These are phyloP conservation scores for Neofusicoccum laricinum DNA, from an alignment of 2,329 filamentous ascomycete species.

Conservation along the genomic window DNA sequence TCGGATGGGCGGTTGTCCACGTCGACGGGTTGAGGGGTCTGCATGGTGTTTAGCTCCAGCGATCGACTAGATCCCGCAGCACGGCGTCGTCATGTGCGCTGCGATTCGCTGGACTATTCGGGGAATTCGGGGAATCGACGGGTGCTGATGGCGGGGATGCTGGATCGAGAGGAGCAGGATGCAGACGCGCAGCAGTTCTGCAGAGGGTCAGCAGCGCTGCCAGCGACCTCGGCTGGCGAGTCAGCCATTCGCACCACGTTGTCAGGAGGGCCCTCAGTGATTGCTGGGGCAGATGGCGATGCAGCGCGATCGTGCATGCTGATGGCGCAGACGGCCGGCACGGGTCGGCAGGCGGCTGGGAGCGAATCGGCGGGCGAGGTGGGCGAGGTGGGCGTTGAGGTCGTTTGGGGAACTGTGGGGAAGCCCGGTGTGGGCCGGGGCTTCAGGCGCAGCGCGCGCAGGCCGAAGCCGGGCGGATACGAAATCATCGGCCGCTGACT, in stretches of 20 bases:
- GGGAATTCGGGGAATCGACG: background rate
- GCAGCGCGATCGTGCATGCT: no score
- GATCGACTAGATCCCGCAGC: background rate
- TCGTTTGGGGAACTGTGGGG: background rate
- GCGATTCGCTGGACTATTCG: slow-evolving; percentile 5
- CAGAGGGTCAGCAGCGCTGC: no score
- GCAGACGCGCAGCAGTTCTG: background rate
- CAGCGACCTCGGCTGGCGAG: no score
- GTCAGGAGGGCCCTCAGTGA: no score
- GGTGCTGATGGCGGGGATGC: background rate
- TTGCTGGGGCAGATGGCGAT: background rate
- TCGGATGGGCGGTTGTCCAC: background rate
- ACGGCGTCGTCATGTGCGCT: background rate
- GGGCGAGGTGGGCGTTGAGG: background rate
- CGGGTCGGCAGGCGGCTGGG: background rate
- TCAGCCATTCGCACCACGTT: no score
- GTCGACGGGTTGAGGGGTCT: background rate
- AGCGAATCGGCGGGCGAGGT: background rate
- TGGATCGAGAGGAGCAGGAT: no score
- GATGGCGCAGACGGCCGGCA: background rate
- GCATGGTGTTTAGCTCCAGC: background rate
- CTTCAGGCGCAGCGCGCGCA: no score
- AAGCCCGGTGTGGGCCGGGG: background rate
- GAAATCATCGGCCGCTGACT: background rate
- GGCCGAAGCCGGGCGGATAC: no score